A percentile compares a stretch with the other conserved stretches of the same genome.
Evolutionary conservation across 108 stramenopile genomes (phyloP).

Genomic region (Schizochytrium sp.): DNA sequence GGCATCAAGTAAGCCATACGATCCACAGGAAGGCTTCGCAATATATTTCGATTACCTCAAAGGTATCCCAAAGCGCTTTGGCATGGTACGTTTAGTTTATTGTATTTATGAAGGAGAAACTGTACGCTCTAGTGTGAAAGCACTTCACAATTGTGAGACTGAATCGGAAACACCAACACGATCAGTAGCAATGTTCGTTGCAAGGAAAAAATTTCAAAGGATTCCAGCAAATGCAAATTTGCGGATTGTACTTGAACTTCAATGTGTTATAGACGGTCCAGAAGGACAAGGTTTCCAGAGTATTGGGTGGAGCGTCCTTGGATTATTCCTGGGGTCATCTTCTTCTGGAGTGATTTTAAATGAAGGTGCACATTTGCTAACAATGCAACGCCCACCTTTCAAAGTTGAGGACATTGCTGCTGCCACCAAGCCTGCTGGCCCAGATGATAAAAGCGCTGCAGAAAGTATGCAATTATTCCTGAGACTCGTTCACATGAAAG

Average conservation of each 20-base stretch:
- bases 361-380: slow-evolving; percentile 2
- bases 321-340: not conserved
- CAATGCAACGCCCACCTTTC: not conserved
- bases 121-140: not conserved
- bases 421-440: not conserved
- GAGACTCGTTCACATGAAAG: not conserved
- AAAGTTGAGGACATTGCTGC: not conserved
- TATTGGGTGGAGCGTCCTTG: slow-evolving; percentile 34
- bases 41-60: not conserved
- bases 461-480: not conserved
- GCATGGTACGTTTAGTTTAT: not conserved
- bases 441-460: not conserved
- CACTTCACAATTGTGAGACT: slow-evolving; percentile 15
- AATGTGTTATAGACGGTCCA: not conserved
- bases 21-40: not conserved
- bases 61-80: slow-evolving; percentile 51
- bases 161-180: slow-evolving; percentile 20
- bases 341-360: not conserved
- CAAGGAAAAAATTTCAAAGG: not conserved
- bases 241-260: slow-evolving; percentile 35
- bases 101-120: slow-evolving; percentile 19
- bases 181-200: not conserved
- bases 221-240: not conserved
- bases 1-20: not conserved
- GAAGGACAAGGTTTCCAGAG: slow-evolving; percentile 19